These are phyloP conservation scores for Ceratocystis colombiana DNA, from an alignment of 2,329 filamentous ascomycete genomes.

Conservation along the genomic window DNA sequence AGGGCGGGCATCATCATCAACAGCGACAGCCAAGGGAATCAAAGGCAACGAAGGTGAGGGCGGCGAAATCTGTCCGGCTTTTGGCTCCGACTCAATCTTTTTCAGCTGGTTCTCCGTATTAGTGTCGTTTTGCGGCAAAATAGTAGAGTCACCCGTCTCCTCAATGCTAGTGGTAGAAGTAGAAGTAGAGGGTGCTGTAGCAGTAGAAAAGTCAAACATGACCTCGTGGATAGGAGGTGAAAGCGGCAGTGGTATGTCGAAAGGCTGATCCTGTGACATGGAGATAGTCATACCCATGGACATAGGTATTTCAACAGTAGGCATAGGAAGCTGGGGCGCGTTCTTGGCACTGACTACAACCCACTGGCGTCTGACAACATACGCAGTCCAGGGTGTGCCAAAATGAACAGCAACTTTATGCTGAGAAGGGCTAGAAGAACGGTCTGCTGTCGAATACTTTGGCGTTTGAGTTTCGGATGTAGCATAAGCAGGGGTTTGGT, in stretches of 20 bases:
- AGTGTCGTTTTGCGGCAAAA: constrained; percentile 10
- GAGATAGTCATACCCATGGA: constrained; percentile 20
- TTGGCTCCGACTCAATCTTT: not conserved
- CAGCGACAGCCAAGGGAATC: no score
- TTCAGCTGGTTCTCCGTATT: not conserved
- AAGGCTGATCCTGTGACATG: constrained; percentile 5
- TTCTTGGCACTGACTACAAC: constrained; percentile 36
- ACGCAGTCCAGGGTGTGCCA: constrained; percentile 35
- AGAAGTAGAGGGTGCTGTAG: constrained; percentile 2
- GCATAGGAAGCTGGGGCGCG: constrained; percentile 27
- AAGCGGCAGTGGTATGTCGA: constrained; percentile 12
- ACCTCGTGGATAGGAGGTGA: constrained; percentile 22
- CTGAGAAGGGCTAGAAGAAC: constrained; percentile 26
- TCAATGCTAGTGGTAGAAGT: constrained; percentile 24
- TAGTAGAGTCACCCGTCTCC: constrained; percentile 8
- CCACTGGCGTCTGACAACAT: constrained; percentile 33
- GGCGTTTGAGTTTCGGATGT: not conserved
- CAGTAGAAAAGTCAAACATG: constrained; percentile 21
- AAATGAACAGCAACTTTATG: constrained; percentile 28
- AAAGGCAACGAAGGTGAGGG: not conserved
- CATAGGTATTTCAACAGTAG: constrained; percentile 9
- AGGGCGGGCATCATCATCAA: no score
- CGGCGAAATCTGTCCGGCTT: not conserved
- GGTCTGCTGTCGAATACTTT: not conserved
- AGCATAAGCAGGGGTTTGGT: not conserved